Base-by-base conservation (phyloP, 1,284 basidiomycete species). In the Leccinum olivaceoglutinosum region DNA sequence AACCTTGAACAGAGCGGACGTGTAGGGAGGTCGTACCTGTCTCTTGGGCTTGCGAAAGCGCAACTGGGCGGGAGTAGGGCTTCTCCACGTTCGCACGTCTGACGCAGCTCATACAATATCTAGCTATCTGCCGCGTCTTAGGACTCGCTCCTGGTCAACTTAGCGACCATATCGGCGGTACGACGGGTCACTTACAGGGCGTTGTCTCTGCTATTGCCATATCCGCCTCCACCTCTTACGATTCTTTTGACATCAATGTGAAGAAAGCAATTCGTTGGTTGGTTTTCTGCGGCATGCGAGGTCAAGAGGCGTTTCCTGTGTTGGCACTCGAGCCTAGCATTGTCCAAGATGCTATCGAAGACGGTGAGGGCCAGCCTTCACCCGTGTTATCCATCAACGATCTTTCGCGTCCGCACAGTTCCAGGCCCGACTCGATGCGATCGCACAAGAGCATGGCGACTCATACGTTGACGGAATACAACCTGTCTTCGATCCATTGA, bases 141-240 rank as follows among this genome's bases (percentile, higher is more conserved):
- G 86, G 87, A 62, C 78, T 95, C 56, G 85, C 85, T 2, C 95
- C 95, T 0, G 92, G 88, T 18, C 86, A 95, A 71, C 84, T 97
- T 74, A 86, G 92, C 60, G 78, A 81, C 57, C 85, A 85, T 62
- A 84, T 98, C 67, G 82, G 86, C 38, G 96, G 96, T 60, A 87
- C 94, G 5, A 98, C 96, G 11, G 96, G 96, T 57, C 96, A 99
- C 79, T 97, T 94, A 7, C 96, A 98, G 77, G 97, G 96, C 68
- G 87, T 99, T 69, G 88, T 98, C 63, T 29, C 95, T 21, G 96
- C 96, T 25, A 85, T 97, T 60, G 90, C 87, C 36, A 86, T 98
- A 68, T 84, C 95, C 8, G 86, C 94, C 2, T 96, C 94, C 16
- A 81, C 82, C 41, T 85, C 87, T 51, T 87, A 89, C 69, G 88